Base-by-base conservation (phyloP, 805 yeast species). In the Hanseniaspora jakobsenii region DNA sequence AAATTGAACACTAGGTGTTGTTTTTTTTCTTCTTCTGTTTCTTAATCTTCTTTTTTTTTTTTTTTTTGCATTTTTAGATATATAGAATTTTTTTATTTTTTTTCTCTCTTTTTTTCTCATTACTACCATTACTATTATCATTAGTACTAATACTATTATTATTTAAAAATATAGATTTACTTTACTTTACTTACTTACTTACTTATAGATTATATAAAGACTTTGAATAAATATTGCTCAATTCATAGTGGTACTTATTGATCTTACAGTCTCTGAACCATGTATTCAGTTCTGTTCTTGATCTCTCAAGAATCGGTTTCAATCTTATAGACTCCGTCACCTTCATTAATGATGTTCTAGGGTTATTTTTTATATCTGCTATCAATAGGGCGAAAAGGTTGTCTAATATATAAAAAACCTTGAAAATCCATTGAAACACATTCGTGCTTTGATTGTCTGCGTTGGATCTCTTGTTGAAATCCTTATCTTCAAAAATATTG, bases 301-400 rank as follows among this genome's bases (percentile, higher is more conserved):
- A 59, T 22, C 80, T 60, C 50, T 71, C 73, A 0, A 73, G 72
- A 14, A 76, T 71, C 1, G 75, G 71, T 24, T 63, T 59, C 17
- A 75, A 61, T 45, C 82, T 61, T 4, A 75, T 72, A 3, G 58
- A 53, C 43, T 75, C 79, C 0, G 82, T 77, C 6, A 57, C 59
- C 24, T 63, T 66, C 57, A 73, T 57, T 32, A 56, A 58, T 9
- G 55, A 50, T 3, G 47, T 53, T 3, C 12, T 9, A 6, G 16
- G n/a, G 18, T 38, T 27, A 9, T 17, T 30, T 19, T 36, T 23
- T 6, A 38, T 19, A 13, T 45, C 38, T 12, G 23, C 17, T 3
- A 26, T 42, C 26, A 26, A 47, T 47, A 24, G 23, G 32, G 29
- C 28, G 24, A 73, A 65, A n/a, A 66, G 59, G 8, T 49, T 49